phyloP scores from a whole-genome alignment of 208 protist species.

The Crithidia expoeki region DNA sequence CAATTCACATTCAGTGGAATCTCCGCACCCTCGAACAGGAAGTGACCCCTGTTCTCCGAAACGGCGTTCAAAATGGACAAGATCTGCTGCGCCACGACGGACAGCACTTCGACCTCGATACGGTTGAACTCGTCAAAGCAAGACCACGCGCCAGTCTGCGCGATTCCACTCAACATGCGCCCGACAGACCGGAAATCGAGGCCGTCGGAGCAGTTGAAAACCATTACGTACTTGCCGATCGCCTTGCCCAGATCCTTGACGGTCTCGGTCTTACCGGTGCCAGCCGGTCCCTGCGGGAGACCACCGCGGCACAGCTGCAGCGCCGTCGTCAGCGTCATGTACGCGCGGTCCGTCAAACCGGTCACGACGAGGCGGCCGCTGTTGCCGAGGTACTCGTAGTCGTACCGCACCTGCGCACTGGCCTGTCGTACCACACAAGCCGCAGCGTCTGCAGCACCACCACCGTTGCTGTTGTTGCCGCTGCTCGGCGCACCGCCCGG shows the following conservation, averaged over 20 bases:
- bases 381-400: slow-evolving; percentile 98
- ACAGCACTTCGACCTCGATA: slow-evolving; percentile 98
- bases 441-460: slow-evolving; percentile 1
- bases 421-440: slow-evolving; percentile 94
- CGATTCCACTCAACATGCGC: slow-evolving; percentile 96
- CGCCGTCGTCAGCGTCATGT: slow-evolving; percentile 98
- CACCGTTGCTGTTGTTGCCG: background rate
- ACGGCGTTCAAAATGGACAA: slow-evolving; percentile 93
- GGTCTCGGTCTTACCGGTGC: slow-evolving; percentile 99
- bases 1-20: slow-evolving; percentile 96
- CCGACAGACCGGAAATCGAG: slow-evolving; percentile 97
- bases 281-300: slow-evolving; percentile 96
- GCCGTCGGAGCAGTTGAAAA: slow-evolving; percentile 99
- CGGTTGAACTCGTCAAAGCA: slow-evolving; percentile 99
- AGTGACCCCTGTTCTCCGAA: slow-evolving; percentile 71
- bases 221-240: slow-evolving; percentile 97
- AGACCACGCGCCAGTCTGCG: slow-evolving; percentile 97
- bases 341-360: slow-evolving; percentile 97
- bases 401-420: slow-evolving; percentile 92
- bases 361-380: slow-evolving; percentile 98
- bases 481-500: background rate
- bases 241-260: slow-evolving; percentile 98
- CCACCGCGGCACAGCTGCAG: slow-evolving; percentile 95
- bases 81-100: slow-evolving; percentile 98
- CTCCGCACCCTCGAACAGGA: slow-evolving; percentile 95